Percentiles rank a stretch among this genome's conserved stretches.
Evolutionary conservation across 345 rosid genomes (phyloP).

Genomic region (Psidium friedrichsthalianum): DNA sequence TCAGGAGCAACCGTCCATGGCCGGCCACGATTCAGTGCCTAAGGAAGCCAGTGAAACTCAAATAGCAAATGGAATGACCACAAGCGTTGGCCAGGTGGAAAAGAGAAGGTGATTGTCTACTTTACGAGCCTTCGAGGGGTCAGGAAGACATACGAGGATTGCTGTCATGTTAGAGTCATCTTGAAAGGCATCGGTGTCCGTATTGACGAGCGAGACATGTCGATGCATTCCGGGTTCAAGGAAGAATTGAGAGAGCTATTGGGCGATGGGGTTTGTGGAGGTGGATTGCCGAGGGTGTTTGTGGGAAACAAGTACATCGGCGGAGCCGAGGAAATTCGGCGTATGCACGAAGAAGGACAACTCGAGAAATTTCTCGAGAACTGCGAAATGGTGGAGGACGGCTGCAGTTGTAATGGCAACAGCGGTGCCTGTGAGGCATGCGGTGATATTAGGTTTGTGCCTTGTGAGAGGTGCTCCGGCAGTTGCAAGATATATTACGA

Average conservation of each 20-base stretch:
- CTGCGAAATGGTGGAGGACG: constrained; percentile 42
- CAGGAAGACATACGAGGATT: constrained; percentile 79
- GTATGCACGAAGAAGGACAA: constrained; percentile 70
- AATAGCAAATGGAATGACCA: neutral
- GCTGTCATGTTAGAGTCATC: constrained; percentile 53
- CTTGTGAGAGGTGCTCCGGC: constrained; percentile 83
- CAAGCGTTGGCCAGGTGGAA: constrained; percentile 1
- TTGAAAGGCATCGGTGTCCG: constrained; percentile 46
- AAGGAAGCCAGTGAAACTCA: constrained; percentile 1
- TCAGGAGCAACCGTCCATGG: constrained; percentile 1
- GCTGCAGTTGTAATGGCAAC: constrained; percentile 2
- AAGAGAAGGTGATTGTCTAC: constrained; percentile 50
- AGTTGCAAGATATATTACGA: constrained; percentile 74
- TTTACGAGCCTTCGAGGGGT: constrained; percentile 81
- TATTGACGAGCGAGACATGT: constrained; percentile 77
- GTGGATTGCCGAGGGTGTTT: constrained; percentile 62
- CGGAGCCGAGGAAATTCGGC: constrained; percentile 68
- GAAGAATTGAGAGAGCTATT: constrained; percentile 57
- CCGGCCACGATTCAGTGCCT: neutral
- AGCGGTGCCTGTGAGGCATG: constrained; percentile 66
- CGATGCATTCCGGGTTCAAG: constrained; percentile 82
- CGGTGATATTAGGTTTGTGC: constrained; percentile 84
- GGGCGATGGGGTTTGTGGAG: constrained; percentile 26
- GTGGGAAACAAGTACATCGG: constrained; percentile 64
- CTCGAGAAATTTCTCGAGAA: constrained; percentile 51